Evolutionary conservation across 208 protist species (phyloP), one percentile per base, ranked within the genome.

Genomic region (Crithidia sp.): DNA sequence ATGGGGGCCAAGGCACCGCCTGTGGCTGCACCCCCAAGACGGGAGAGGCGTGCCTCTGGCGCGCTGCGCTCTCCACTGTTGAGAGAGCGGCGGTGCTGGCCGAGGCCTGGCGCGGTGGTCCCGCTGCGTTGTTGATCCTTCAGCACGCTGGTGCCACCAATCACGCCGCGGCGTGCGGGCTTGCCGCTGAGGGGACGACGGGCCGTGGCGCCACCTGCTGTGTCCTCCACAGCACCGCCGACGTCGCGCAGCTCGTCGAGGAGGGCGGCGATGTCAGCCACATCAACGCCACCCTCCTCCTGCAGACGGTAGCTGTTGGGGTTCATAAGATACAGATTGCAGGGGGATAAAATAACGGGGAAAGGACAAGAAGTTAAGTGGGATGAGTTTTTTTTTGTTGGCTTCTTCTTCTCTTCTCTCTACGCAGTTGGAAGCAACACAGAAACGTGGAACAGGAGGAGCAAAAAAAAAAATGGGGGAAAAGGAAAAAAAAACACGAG

Each of bases 241-340:
- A 77, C 79, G 44, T 81, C 84, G 39, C 88, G 67, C 62, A 95
- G 79, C 72, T 95, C 87, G 1, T 77, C 79, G 37, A 95, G 75
- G 4, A 95, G 82, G 28, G 86, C 85, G 13, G 81, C 77, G 43
- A 95, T 76, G 52, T 92, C 89, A 7, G 57, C 55, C 14, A 60
- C 79, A 40, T 74, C 76, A 7, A 74, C 79, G 40, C 74, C 70
- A 52, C 76, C 67, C 7, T 63, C 66, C 16, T 28, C 28, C 6
- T 50, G 50, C 3, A 43, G 3, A 12, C 39, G 66, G 17, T 78
- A 73, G 47, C 39, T 53, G 59, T 73, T 71, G 5, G 52, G 14
- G 7, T 78, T 63, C 66, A 73, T 78, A 2, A 28, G 1, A 28
- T 28, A 28, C 28, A 28, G 28, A 28, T 28, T 28, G 28, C 28